A percentile compares a stretch with the other conserved stretches of the same genome.
Conservation (phyloP, 768 basidiomycete genomes). For the Kwoniella sp. region DNA sequence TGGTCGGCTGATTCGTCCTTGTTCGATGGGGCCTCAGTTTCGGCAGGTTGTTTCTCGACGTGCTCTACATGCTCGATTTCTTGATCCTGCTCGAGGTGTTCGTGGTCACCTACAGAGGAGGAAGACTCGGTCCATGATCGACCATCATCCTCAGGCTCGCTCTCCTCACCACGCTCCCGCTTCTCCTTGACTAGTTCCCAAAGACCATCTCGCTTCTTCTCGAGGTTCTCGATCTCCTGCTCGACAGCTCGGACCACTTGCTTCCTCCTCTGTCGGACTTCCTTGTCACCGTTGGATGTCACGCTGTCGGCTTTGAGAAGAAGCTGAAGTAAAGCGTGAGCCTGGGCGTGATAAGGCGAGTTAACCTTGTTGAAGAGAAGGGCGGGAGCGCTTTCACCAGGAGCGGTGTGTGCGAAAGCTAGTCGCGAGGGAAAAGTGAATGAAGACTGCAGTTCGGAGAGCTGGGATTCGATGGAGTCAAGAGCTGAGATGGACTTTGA, state of each 20-base stretch:
- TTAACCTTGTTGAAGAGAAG: slow-evolving; percentile 69
- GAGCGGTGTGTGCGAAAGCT: slow-evolving; percentile 34
- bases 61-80: slow-evolving; percentile 28
- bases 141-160: slow-evolving; percentile 27
- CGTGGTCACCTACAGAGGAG: slow-evolving; percentile 31
- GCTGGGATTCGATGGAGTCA: slow-evolving; percentile 34
- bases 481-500: slow-evolving; percentile 30
- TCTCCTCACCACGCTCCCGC: slow-evolving; percentile 37
- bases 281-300: slow-evolving; percentile 65
- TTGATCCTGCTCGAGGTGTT: slow-evolving; percentile 16
- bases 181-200: slow-evolving; percentile 39
- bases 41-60: slow-evolving; percentile 5
- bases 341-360: slow-evolving; percentile 65
- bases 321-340: slow-evolving; percentile 66
- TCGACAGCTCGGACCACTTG: slow-evolving; percentile 66
- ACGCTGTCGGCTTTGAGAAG: slow-evolving; percentile 71
- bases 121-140: slow-evolving; percentile 15
- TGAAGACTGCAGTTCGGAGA: slow-evolving; percentile 24
- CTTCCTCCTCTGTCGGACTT: slow-evolving; percentile 63
- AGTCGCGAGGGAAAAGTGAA: slow-evolving; percentile 45
- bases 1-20: neutral
- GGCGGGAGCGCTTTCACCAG: slow-evolving; percentile 20
- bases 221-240: slow-evolving; percentile 61
- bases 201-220: slow-evolving; percentile 37
- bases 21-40: neutral